phyloP scores from a whole-genome alignment of 108 stramenopile species.

The Cyclotella baltica region DNA sequence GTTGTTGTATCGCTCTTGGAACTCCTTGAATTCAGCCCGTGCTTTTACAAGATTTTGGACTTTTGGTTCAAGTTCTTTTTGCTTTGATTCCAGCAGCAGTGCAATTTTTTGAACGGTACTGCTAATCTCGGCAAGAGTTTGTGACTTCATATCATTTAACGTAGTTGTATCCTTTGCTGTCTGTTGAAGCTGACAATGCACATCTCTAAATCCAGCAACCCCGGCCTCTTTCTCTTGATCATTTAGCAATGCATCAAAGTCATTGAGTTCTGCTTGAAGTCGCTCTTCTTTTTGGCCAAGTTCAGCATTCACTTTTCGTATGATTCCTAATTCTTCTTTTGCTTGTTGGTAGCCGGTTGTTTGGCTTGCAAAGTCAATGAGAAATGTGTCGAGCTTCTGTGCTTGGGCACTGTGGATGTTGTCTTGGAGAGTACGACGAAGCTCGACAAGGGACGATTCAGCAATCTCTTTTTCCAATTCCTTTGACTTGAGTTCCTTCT shows the following conservation, averaged over 20 bases:
- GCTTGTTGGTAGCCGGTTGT: not conserved
- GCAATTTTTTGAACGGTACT: constrained; percentile 62
- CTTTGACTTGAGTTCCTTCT: constrained; percentile 16
- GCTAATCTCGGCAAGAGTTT: constrained; percentile 83
- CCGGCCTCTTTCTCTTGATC: constrained; percentile 73
- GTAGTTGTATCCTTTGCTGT: constrained; percentile 64
- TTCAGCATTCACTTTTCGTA: constrained; percentile 54
- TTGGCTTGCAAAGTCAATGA: constrained; percentile 38
- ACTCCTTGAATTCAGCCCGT: constrained; percentile 54
- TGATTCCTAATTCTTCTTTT: constrained; percentile 14
- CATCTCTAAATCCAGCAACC: constrained; percentile 70
- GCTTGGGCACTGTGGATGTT: not conserved
- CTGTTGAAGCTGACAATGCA: constrained; percentile 55
- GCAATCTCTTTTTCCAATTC: constrained; percentile 24
- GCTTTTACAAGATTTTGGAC: constrained; percentile 56
- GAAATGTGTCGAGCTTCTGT: constrained; percentile 30
- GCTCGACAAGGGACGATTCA: constrained; percentile 1
- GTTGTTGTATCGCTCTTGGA: constrained; percentile 55
- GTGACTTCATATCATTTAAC: constrained; percentile 70
- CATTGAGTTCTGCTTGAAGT: constrained; percentile 50
- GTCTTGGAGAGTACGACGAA: constrained; percentile 19
- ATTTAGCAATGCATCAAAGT: constrained; percentile 65
- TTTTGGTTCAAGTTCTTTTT: constrained; percentile 64
- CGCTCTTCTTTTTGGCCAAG: constrained; percentile 60
- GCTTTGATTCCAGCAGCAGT: constrained; percentile 61